phyloP scores from a whole-genome alignment of 371 early-diverging fungal species.

The Apophysomyces sp. region DNA sequence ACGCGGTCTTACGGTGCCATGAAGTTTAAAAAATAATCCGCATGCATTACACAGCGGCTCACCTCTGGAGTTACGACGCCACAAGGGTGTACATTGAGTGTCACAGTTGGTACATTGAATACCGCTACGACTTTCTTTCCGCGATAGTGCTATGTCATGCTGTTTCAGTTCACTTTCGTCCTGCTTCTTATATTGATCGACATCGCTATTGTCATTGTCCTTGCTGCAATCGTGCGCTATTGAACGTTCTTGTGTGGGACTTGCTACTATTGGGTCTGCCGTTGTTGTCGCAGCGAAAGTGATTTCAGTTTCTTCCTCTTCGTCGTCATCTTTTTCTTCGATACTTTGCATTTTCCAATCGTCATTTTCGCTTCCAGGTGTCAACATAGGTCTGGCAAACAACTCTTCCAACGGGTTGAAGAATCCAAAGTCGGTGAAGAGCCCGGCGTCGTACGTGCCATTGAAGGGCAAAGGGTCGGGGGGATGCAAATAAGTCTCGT shows the following conservation, averaged over 20 bases:
- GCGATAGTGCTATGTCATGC: background rate
- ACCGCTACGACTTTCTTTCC: background rate
- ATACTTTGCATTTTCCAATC: background rate
- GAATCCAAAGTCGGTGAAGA: background rate
- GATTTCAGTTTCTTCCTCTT: too few relatives aligned
- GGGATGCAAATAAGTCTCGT: background rate
- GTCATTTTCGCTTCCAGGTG: background rate
- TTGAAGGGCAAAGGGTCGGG: background rate
- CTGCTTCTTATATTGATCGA: background rate
- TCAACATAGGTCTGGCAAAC: background rate
- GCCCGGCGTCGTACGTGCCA: background rate
- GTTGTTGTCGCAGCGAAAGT: too few relatives aligned
- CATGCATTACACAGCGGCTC: slow-evolving; percentile 63
- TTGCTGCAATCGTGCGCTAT: too few relatives aligned
- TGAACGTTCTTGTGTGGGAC: too few relatives aligned
- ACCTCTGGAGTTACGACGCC: slow-evolving; percentile 86
- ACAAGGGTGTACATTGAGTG: slow-evolving; percentile 89
- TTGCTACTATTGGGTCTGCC: too few relatives aligned
- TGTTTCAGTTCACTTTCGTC: background rate
- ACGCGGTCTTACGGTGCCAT: slow-evolving; percentile 75
- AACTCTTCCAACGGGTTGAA: background rate
- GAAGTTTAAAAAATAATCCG: slow-evolving; percentile 73
- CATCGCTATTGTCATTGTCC: too few relatives aligned
- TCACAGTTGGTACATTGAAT: slow-evolving; percentile 82
- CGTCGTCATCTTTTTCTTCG: background rate